Evolutionary conservation across 2,329 filamentous ascomycete species (phyloP).

Genomic region (Talaromyces sp.): DNA sequence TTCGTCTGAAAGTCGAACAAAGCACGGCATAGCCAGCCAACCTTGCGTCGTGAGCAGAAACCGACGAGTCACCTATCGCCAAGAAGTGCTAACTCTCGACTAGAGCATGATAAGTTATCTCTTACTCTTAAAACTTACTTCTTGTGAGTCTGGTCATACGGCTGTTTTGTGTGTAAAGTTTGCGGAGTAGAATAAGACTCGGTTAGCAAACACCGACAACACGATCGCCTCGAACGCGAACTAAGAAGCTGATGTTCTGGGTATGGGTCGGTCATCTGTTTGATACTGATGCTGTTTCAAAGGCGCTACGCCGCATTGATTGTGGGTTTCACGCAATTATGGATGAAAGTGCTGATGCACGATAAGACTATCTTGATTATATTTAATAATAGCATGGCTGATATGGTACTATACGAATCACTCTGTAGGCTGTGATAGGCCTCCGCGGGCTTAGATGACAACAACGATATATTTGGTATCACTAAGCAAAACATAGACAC

Average conservation of each 20-base stretch:
- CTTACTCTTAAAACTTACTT: not conserved
- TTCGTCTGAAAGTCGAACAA: not conserved
- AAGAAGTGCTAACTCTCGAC: not conserved
- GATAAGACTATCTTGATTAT: not conserved
- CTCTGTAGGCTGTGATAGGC: not conserved
- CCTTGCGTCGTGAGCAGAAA: not conserved
- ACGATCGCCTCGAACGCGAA: too few species aligned
- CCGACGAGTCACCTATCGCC: constrained; percentile 5
- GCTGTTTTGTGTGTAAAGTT: not conserved
- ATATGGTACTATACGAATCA: not conserved
- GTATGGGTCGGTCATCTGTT: not conserved
- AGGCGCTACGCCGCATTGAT: not conserved
- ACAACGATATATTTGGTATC: not conserved
- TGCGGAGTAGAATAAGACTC: not conserved
- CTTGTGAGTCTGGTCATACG: not conserved
- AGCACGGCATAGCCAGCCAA: constrained; percentile 1
- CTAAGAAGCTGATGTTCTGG: not conserved
- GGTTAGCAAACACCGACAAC: not conserved
- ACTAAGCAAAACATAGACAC: not conserved
- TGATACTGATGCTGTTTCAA: not conserved
- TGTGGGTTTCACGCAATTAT: not conserved
- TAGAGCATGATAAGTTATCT: constrained; percentile 4
- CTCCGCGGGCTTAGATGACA: not conserved
- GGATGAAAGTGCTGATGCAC: not conserved
- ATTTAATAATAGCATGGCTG: not conserved